Base-by-base conservation (phyloP, 371 early-diverging fungal species). In the Blyttiomyces sp. region DNA sequence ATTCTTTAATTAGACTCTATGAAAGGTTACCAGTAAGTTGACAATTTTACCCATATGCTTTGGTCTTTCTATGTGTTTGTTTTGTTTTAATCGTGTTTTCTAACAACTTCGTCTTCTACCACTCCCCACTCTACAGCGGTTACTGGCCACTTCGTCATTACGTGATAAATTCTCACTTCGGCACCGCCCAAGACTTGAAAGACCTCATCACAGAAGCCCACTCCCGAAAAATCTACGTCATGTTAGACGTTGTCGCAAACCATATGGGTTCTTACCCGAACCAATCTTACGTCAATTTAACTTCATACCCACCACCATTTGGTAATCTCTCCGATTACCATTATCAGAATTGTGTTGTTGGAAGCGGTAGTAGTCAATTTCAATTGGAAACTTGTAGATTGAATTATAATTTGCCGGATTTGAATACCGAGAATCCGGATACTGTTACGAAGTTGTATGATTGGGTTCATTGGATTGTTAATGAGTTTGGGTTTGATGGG, bases 181-280 rank as follows among this genome's bases (percentile, higher is more conserved):
- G 80, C 2, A 57, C 73, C 2, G 49, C 58, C 2, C 56, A 75
- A 28, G 76, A 77, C 6, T 49, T 79, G 16, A 61, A 67, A 30
- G 59, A 57, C 2, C 52, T 79, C 33, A 68, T 77, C 2, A 19
- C 19, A 3, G 76, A 61, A 17, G 77, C 77, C 11, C 77, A 77
- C 43, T 55, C 49, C 11, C 27, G 32, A 16, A 61, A 51, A 30
- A 74, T 77, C 54, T 70, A 62, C 50, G 72, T 77, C 46, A 78
- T 78, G 77, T 57, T 76, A 17, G 76, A 77, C 36, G 73, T 77
- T 11, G 80, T 79, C 0, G 68, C 77, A 4, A 79, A 79, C 50
- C 80, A 79, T 43, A 61, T 69, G 21, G 80, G 80, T 16, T 62
- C 60, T 43, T 57, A 62, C 23, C 50, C 58, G 43, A 66, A 65